Evolutionary conservation across 345 rosid genomes (phyloP).

Genomic region (Dipteronia sinensis): DNA sequence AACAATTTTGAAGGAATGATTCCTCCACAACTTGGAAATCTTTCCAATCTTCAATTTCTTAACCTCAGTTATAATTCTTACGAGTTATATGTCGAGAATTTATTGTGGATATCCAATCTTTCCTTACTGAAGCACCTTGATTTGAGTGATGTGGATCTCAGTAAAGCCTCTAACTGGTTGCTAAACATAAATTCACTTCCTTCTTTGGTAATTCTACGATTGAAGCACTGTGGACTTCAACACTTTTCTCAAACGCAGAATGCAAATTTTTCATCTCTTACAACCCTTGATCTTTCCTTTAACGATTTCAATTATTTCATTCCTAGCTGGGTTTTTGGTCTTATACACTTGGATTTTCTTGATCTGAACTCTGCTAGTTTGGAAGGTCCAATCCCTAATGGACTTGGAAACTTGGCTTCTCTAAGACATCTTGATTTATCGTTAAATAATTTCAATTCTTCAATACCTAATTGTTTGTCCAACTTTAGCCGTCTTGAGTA

Average conservation of each 20-base stretch:
- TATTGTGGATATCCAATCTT: slow-evolving; percentile 20
- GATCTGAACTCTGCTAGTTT: slow-evolving; percentile 3
- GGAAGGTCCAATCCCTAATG: neutral
- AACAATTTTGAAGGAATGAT: neutral
- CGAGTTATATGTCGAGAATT: slow-evolving; percentile 7
- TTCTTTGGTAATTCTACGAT: slow-evolving; percentile 12
- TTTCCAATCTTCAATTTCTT: slow-evolving; percentile 24
- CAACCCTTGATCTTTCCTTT: slow-evolving; percentile 17
- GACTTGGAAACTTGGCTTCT: slow-evolving; percentile 3
- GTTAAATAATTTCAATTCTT: slow-evolving; percentile 1
- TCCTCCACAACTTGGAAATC: slow-evolving; percentile 34
- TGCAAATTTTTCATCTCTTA: slow-evolving; percentile 28
- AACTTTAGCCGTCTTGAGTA: neutral
- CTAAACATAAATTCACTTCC: slow-evolving; percentile 20
- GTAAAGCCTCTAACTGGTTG: slow-evolving; percentile 21
- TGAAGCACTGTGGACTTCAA: neutral
- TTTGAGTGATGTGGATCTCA: neutral
- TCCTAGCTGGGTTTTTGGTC: slow-evolving; percentile 26
- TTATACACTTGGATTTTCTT: slow-evolving; percentile 12
- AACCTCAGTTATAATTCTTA: neutral
- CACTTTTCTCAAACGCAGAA: neutral
- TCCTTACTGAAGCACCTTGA: neutral
- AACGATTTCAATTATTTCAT: slow-evolving; percentile 10
- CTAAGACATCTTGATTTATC: slow-evolving; percentile 15
- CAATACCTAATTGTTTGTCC: slow-evolving; percentile 21